Evolutionary conservation across 2,329 filamentous ascomycete species (phyloP).

Genomic region (Elsinoe australis): DNA sequence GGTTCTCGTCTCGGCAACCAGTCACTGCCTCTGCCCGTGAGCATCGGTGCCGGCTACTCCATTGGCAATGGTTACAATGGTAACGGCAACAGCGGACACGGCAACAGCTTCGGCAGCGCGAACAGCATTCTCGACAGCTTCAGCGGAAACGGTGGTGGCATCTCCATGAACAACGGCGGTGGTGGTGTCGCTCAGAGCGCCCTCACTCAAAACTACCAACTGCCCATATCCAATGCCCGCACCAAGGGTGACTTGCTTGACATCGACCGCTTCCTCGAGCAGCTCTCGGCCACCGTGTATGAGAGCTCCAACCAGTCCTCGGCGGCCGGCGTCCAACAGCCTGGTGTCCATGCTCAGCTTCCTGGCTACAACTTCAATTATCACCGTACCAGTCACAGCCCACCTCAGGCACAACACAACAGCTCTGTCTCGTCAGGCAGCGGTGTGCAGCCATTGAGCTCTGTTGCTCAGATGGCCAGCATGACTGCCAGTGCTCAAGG

Average conservation of each 20-base stretch:
- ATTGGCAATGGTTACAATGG: slow-evolving; percentile 34
- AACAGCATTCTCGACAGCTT: slow-evolving; percentile 32
- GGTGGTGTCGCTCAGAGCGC: slow-evolving; percentile 45
- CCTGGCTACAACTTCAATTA: slow-evolving; percentile 36
- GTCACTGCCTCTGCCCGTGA: slow-evolving; percentile 41
- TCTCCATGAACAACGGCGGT: slow-evolving; percentile 23
- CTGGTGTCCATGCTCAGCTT: slow-evolving; percentile 56
- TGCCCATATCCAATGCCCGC: slow-evolving; percentile 75
- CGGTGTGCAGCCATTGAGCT: slow-evolving; percentile 29
- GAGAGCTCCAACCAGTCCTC: slow-evolving; percentile 74
- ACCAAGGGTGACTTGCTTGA: slow-evolving; percentile 91
- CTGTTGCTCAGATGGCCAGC: slow-evolving; percentile 32
- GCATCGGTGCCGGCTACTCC: slow-evolving; percentile 32
- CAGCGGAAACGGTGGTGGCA: slow-evolving; percentile 18
- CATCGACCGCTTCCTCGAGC: slow-evolving; percentile 89
- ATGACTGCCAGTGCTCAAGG: slow-evolving; percentile 36
- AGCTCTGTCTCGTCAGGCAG: slow-evolving; percentile 31
- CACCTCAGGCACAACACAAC: slow-evolving; percentile 34
- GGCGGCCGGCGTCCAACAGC: slow-evolving; percentile 67
- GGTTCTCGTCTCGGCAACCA: slow-evolving; percentile 76
- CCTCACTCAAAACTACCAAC: slow-evolving; percentile 71
- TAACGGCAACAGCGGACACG: slow-evolving; percentile 22
- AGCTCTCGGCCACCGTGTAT: slow-evolving; percentile 93
- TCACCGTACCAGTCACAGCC: slow-evolving; percentile 52
- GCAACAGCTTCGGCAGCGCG: slow-evolving; percentile 25